These are phyloP conservation scores for Lecanoromycetidae sp. DNA, from an alignment of 2,329 filamentous ascomycete genomes.

Conservation along the genomic window DNA sequence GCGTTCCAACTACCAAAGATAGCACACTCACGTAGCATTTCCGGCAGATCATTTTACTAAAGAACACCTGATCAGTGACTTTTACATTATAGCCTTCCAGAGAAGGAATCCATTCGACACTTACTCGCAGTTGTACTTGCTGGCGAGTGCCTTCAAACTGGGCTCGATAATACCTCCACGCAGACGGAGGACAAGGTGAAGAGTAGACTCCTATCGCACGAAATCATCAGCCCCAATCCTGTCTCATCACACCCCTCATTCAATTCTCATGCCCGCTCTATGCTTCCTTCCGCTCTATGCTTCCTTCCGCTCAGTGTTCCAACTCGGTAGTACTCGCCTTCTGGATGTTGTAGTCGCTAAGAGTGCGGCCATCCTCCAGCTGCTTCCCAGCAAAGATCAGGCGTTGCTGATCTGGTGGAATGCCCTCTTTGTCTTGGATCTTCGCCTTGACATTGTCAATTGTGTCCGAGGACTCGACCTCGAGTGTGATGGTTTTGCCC, in stretches of 20 bases:
- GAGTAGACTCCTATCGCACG: slow-evolving; percentile 69
- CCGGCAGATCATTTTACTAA: slow-evolving; percentile 91
- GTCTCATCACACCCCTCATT: not conserved
- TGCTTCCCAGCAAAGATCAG: slow-evolving; percentile 99
- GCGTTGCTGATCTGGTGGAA: slow-evolving; percentile 95
- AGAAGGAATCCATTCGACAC: too few relatives aligned
- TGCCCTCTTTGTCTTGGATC: slow-evolving; percentile 99
- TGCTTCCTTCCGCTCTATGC: not conserved
- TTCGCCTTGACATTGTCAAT: slow-evolving; percentile 99
- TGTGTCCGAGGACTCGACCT: slow-evolving; percentile 97
- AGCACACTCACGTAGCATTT: slow-evolving; percentile 69
- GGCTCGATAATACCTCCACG: slow-evolving; percentile 99
- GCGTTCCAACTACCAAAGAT: too few relatives aligned
- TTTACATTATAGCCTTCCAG: too few relatives aligned
- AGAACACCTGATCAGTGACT: too few relatives aligned
- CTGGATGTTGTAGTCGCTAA: slow-evolving; percentile 99
- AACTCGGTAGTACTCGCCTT: slow-evolving; percentile 52
- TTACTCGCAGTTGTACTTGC: slow-evolving; percentile 96
- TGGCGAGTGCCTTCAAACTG: slow-evolving; percentile 93
- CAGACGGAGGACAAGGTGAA: slow-evolving; percentile 96
- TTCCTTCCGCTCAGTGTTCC: not conserved
- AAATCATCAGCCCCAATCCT: not conserved
- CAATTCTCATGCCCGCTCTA: not conserved
- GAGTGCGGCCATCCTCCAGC: slow-evolving; percentile 93
- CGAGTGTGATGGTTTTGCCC: slow-evolving; percentile 99